Conservation (phyloP, 2,329 filamentous ascomycete genomes). For the Zarea fungicola region DNA sequence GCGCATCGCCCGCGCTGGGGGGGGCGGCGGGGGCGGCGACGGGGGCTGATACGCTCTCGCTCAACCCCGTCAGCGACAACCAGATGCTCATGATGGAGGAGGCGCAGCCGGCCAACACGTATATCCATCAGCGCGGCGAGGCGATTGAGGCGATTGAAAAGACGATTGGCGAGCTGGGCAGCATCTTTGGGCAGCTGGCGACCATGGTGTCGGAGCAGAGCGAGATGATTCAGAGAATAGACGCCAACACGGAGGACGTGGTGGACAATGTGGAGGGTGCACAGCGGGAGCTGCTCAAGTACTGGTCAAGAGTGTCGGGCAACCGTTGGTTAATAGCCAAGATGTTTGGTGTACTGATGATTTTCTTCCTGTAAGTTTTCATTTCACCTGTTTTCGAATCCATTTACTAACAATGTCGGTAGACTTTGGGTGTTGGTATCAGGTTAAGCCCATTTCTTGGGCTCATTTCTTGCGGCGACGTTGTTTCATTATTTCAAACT, state of each 20-base stretch:
- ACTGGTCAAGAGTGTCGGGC: conserved; percentile 89
- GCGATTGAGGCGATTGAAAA: conserved; percentile 96
- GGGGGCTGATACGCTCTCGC: conserved; percentile 68
- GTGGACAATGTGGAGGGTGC: conserved; percentile 98
- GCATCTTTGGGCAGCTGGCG: conserved; percentile 88
- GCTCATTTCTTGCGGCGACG: not conserved
- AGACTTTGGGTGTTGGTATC: conserved; percentile 38
- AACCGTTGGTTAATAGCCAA: conserved; percentile 93
- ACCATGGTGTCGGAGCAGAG: conserved; percentile 97
- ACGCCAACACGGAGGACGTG: conserved; percentile 95
- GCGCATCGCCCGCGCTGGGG: conserved; percentile 61
- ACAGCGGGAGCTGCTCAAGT: conserved; percentile 91
- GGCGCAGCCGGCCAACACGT: conserved; percentile 76
- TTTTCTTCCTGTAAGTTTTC: conserved; percentile 66
- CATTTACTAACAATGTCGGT: conserved; percentile 14
- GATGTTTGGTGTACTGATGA: conserved; percentile 80
- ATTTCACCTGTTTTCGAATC: not conserved
- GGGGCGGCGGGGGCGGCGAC: not conserved
- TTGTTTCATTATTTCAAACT: not conserved
- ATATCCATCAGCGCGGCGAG: conserved; percentile 89
- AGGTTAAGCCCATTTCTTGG: no score
- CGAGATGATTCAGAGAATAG: conserved; percentile 95
- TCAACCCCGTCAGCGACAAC: conserved; percentile 77
- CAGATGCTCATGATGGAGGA: conserved; percentile 92
- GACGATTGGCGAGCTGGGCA: conserved; percentile 86